These are phyloP conservation scores for Nissolia schottii DNA, from an alignment of 306 rosid species.

Conservation along the genomic window DNA sequence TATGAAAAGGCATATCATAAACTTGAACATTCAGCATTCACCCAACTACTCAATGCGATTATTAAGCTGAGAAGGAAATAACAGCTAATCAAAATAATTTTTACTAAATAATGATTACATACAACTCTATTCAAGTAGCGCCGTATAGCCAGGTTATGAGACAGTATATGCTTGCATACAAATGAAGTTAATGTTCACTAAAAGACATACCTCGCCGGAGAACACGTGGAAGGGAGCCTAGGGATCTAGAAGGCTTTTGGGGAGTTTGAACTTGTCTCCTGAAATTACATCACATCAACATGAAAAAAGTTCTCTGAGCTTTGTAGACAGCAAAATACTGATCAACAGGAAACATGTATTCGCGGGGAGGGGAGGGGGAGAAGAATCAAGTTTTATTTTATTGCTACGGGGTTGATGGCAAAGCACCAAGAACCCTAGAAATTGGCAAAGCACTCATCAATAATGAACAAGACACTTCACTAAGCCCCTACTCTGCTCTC, in stretches of 20 bases:
- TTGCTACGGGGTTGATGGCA: too few species aligned
- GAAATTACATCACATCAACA: slow-evolving; percentile 6
- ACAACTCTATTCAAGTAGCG: not conserved
- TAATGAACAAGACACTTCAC: too few species aligned
- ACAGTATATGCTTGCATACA: not conserved
- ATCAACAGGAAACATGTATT: not conserved
- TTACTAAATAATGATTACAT: not conserved
- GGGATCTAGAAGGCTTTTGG: slow-evolving; percentile 50
- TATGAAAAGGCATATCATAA: not conserved
- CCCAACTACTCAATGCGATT: not conserved
- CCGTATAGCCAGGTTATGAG: not conserved
- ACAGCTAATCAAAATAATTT: not conserved
- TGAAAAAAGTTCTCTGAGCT: not conserved
- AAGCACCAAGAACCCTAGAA: too few species aligned
- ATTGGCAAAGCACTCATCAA: too few species aligned
- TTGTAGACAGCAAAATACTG: not conserved
- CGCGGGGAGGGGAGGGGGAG: too few species aligned
- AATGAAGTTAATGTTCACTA: not conserved
- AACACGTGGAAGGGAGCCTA: slow-evolving; percentile 53
- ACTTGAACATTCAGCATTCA: not conserved
- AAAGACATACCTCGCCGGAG: slow-evolving; percentile 47
- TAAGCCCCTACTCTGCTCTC: too few species aligned
- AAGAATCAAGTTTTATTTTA: too few species aligned
- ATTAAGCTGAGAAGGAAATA: not conserved
- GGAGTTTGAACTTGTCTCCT: slow-evolving; percentile 68